Percentiles rank a stretch among this genome's conserved stretches.
Evolutionary conservation across 139 green algal species (phyloP).

Genomic region (Tetratostichococcus sp.): DNA sequence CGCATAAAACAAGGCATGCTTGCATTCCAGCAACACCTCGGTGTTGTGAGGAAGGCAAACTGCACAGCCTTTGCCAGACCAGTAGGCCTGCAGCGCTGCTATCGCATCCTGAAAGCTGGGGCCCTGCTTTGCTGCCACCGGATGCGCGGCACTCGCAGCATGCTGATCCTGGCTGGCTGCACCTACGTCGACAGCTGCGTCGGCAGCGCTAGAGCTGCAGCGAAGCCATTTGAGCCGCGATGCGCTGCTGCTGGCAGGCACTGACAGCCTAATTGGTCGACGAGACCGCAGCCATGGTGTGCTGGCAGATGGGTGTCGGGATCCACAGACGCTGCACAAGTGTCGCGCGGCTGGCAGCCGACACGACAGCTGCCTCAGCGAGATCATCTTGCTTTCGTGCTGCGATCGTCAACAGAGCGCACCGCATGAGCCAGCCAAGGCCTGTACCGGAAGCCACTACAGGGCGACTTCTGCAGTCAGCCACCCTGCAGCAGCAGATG

Average conservation of each 20-base stretch:
- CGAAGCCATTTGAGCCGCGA: neutral
- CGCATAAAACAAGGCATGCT: neutral
- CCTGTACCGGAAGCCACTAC: no score
- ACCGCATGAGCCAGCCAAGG: no score
- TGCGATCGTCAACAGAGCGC: no score
- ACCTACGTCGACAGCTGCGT: neutral
- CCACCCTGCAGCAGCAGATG: no score
- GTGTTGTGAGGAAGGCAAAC: conserved; percentile 96
- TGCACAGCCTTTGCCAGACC: conserved; percentile 76
- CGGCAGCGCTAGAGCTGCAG: neutral
- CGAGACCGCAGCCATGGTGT: no score
- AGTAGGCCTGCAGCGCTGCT: conserved; percentile 84
- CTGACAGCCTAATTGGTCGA: no score
- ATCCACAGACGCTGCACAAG: neutral
- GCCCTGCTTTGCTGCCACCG: conserved; percentile 2
- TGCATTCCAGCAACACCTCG: conserved; percentile 63
- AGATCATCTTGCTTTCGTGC: neutral
- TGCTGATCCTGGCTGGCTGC: neutral
- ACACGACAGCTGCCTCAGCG: neutral
- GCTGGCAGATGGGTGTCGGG: neutral
- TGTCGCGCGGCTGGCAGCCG: neutral
- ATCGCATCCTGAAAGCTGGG: conserved; percentile 94
- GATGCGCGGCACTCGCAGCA: neutral
- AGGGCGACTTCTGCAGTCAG: no score
- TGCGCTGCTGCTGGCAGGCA: neutral